These are phyloP conservation scores for Ustilago vetiveriae DNA, from an alignment of 1,284 basidiomycete genomes.

Conservation along the genomic window DNA sequence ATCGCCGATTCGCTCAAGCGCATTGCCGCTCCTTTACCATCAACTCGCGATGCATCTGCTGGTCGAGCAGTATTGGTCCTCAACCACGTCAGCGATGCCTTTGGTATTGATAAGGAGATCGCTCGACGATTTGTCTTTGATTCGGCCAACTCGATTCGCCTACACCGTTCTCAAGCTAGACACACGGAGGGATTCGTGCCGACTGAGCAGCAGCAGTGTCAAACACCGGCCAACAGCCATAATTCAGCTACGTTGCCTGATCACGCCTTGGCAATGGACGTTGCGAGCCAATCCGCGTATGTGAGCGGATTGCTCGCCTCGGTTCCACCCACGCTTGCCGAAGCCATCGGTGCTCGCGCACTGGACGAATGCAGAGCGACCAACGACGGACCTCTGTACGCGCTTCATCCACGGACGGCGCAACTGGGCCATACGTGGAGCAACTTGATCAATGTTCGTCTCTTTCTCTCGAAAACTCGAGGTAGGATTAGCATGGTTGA, in stretches of 20 bases:
- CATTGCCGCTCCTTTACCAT: constrained; percentile 8
- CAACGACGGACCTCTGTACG: constrained; percentile 11
- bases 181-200: too few relatives aligned
- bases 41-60: background rate
- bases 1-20: constrained; percentile 45
- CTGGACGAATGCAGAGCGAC: background rate
- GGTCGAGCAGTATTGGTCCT: constrained; percentile 39
- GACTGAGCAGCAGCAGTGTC: too few relatives aligned
- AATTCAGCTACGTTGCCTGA: constrained; percentile 5
- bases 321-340: constrained; percentile 19
- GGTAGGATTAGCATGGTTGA: constrained; percentile 12
- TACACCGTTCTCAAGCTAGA: background rate
- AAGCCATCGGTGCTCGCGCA: constrained; percentile 10
- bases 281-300: constrained; percentile 25
- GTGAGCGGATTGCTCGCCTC: constrained; percentile 33
- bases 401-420: constrained; percentile 31
- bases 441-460: constrained; percentile 50
- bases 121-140: constrained; percentile 34
- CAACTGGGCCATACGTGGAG: constrained; percentile 57
- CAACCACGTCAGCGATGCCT: constrained; percentile 60
- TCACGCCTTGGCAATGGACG: constrained; percentile 15
- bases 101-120: constrained; percentile 40
- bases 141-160: constrained; percentile 9
- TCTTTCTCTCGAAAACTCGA: constrained; percentile 37
- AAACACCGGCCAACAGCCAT: background rate